A percentile compares a stretch with the other conserved stretches of the same genome.
These are phyloP conservation scores for Pterulicium gracile DNA, from an alignment of 1,284 basidiomycete species.

Conservation along the genomic window DNA sequence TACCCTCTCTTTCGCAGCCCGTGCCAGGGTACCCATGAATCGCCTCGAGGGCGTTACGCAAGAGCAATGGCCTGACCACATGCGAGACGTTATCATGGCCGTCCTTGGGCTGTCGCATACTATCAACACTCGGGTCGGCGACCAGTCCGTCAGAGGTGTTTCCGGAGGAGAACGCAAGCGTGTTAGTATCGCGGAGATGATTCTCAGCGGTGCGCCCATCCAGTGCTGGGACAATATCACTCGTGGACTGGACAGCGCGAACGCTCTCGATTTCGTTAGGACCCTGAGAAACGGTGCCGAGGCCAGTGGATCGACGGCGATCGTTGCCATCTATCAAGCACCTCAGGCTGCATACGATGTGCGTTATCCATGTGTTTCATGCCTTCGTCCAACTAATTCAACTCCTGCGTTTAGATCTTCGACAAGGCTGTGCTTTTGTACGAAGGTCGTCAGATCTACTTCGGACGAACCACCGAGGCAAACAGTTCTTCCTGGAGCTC, in stretches of 20 bases:
- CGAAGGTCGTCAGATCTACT: slow-evolving; percentile 41
- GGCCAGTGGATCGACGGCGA: slow-evolving; percentile 2
- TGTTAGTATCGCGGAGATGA: slow-evolving; percentile 23
- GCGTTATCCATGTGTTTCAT: neutral
- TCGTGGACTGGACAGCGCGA: slow-evolving; percentile 9
- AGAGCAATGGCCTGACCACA: slow-evolving; percentile 31
- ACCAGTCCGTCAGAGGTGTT: slow-evolving; percentile 41
- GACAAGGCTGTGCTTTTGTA: slow-evolving; percentile 23
- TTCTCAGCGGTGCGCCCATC: slow-evolving; percentile 9
- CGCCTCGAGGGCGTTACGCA: slow-evolving; percentile 31
- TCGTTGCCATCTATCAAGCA: slow-evolving; percentile 11
- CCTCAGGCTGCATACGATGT: slow-evolving; percentile 8
- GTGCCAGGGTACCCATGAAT: slow-evolving; percentile 35
- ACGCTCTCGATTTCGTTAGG: slow-evolving; percentile 9
- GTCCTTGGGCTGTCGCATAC: slow-evolving; percentile 48
- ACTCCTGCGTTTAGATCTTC: neutral
- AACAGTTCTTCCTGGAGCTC: slow-evolving; percentile 33
- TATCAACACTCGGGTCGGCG: slow-evolving; percentile 36
- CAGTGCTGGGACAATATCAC: slow-evolving; percentile 24
- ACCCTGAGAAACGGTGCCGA: slow-evolving; percentile 7
- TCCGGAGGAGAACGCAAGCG: slow-evolving; percentile 48
- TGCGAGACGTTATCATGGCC: slow-evolving; percentile 37
- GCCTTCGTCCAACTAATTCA: neutral
- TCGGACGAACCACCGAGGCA: slow-evolving; percentile 32
- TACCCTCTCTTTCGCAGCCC: slow-evolving; percentile 38